phyloP scores from a whole-genome alignment of 2,329 filamentous ascomycete genomes.

The Pseudogymnoascus sp. region DNA sequence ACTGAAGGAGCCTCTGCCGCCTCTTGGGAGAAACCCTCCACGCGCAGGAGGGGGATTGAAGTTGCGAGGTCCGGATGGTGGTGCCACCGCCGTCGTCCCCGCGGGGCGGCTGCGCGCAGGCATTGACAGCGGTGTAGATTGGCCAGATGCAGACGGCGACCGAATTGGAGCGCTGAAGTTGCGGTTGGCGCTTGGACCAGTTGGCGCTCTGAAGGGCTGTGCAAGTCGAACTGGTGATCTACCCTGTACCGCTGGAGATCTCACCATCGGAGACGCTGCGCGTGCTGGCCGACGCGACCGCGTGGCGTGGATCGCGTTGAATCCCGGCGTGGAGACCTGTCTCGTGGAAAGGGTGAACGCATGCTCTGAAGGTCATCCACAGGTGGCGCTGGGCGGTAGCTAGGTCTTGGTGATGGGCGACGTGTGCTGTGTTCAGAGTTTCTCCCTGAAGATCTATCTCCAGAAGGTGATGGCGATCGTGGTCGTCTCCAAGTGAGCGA shows the following conservation, averaged over 20 bases:
- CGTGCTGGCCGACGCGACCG: too few relatives aligned
- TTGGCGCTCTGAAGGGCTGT: constrained; percentile 26
- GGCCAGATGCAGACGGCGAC: constrained; percentile 13
- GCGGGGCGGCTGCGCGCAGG: constrained; percentile 21
- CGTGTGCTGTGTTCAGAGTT: constrained; percentile 54
- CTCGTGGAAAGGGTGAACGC: constrained; percentile 21
- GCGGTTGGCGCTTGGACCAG: constrained; percentile 27
- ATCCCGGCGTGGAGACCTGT: constrained; percentile 17
- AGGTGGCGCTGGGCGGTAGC: constrained; percentile 31
- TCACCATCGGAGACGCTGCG: constrained; percentile 12
- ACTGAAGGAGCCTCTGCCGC: constrained; percentile 26
- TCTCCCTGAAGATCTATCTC: constrained; percentile 44
- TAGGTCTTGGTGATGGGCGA: constrained; percentile 52
- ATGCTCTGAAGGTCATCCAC: constrained; percentile 24
- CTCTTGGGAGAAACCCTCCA: constrained; percentile 21
- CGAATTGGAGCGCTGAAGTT: constrained; percentile 23
- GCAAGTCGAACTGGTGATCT: constrained; percentile 28
- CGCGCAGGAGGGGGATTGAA: constrained; percentile 23
- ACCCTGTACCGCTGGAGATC: constrained; percentile 14
- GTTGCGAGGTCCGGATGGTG: constrained; percentile 30
- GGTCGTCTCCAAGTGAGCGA: constrained; percentile 44
- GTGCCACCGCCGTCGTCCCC: constrained; percentile 17
- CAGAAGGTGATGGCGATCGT: constrained; percentile 31
- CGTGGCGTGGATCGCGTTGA: constrained; percentile 26
- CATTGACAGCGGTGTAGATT: constrained; percentile 16